Conservation (phyloP, 2,329 filamentous ascomycete genomes). For the Ceratocystis harringtonii region DNA sequence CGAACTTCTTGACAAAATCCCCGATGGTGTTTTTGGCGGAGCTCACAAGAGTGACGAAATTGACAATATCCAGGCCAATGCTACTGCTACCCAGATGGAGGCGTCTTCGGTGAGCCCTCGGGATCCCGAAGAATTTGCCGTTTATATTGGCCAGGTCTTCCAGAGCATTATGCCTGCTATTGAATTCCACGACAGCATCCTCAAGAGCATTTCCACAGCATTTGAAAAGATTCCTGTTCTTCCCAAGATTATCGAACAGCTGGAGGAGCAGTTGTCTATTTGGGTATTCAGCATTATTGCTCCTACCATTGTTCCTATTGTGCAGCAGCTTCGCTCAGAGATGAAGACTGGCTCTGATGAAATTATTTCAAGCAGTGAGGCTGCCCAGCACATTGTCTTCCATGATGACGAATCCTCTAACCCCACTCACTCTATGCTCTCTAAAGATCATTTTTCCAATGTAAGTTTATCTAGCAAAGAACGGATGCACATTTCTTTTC, state of each 20-base stretch:
- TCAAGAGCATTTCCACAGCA: constrained; percentile 61
- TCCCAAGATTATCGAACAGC: constrained; percentile 68
- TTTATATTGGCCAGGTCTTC: constrained; percentile 58
- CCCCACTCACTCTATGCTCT: constrained; percentile 89
- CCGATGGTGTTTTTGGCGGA: constrained; percentile 62
- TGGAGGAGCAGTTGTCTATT: constrained; percentile 73
- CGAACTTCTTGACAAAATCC: constrained; percentile 67
- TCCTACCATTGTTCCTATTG: constrained; percentile 73
- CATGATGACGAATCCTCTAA: constrained; percentile 60
- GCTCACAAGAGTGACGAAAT: constrained; percentile 61
- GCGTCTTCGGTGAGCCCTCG: constrained; percentile 60
- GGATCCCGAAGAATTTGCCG: constrained; percentile 69
- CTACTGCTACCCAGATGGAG: constrained; percentile 58
- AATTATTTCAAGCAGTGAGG: constrained; percentile 70
- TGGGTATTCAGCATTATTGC: constrained; percentile 89
- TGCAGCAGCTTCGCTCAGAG: constrained; percentile 74
- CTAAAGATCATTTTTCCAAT: constrained; percentile 90
- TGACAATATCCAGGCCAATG: constrained; percentile 64
- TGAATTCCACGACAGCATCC: constrained; percentile 77
- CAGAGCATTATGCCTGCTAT: constrained; percentile 77
- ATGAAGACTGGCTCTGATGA: constrained; percentile 73
- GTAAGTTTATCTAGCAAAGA: constrained; percentile 27
- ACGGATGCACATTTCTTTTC: neutral
- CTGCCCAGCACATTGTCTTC: constrained; percentile 79
- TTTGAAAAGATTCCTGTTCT: constrained; percentile 77